These are phyloP conservation scores for Porodaedalea pini DNA, from an alignment of 1,284 basidiomycete species.

Conservation along the genomic window DNA sequence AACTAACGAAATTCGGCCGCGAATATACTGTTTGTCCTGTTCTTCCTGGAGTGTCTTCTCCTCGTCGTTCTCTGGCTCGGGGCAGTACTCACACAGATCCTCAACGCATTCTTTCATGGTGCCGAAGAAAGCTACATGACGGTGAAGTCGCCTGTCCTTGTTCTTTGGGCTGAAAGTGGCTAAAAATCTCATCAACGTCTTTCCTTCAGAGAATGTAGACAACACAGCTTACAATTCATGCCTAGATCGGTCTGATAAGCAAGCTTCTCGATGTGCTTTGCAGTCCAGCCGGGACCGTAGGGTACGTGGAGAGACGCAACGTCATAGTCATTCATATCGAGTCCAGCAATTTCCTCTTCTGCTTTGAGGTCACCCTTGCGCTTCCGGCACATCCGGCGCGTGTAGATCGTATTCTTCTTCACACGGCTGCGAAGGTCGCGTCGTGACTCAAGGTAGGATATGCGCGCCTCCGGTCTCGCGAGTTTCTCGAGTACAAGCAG, in stretches of 20 bases:
- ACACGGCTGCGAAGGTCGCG: slow-evolving; percentile 48
- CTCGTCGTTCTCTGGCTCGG: slow-evolving; percentile 47
- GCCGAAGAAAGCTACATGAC: slow-evolving; percentile 61
- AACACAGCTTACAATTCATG: slow-evolving; percentile 54
- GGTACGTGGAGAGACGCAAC: slow-evolving; percentile 54
- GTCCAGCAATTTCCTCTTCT: slow-evolving; percentile 36
- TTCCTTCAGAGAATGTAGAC: background rate
- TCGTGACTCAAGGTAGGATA: slow-evolving; percentile 42
- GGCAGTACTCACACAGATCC: slow-evolving; percentile 59
- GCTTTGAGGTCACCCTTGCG: slow-evolving; percentile 49
- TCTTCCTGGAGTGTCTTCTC: slow-evolving; percentile 46
- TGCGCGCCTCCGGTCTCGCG: slow-evolving; percentile 38
- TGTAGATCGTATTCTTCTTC: slow-evolving; percentile 22
- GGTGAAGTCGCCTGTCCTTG: slow-evolving; percentile 52
- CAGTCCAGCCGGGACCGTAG: slow-evolving; percentile 60
- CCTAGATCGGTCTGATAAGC: slow-evolving; percentile 54
- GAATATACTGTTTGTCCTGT: slow-evolving; percentile 50
- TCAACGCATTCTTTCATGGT: slow-evolving; percentile 51
- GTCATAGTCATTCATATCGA: slow-evolving; percentile 61
- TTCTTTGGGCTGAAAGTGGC: slow-evolving; percentile 61
- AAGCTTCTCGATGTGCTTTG: slow-evolving; percentile 52
- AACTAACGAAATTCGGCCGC: slow-evolving; percentile 48
- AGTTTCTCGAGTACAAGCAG: slow-evolving; percentile 57
- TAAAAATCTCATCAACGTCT: slow-evolving; percentile 25
- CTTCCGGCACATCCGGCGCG: slow-evolving; percentile 30